Conservation (phyloP, 129 eudicot species). For the Ambrosia trifida region DNA sequence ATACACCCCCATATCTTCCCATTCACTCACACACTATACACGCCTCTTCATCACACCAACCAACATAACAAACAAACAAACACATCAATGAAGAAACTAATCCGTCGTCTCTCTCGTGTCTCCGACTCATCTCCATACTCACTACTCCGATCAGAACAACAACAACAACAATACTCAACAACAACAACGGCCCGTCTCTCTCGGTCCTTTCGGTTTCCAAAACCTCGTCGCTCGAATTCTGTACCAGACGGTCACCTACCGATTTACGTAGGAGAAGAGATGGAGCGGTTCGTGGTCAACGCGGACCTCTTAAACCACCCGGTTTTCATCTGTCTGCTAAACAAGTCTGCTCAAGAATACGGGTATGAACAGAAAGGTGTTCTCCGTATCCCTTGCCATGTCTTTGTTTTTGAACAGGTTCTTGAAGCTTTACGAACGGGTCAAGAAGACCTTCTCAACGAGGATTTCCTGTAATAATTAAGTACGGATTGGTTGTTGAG, state of each 20-base stretch:
- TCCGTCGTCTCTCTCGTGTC: slow-evolving; percentile 75
- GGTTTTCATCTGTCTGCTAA: slow-evolving; percentile 61
- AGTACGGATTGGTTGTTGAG: background rate
- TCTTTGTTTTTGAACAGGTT: slow-evolving; percentile 63
- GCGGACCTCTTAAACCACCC: slow-evolving; percentile 89
- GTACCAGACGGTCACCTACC: slow-evolving; percentile 90
- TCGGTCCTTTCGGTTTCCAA: slow-evolving; percentile 33
- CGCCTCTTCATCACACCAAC: slow-evolving; percentile 13
- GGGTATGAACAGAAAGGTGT: slow-evolving; percentile 92
- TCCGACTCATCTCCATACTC: slow-evolving; percentile 81
- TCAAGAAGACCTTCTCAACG: slow-evolving; percentile 20
- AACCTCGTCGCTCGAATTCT: slow-evolving; percentile 32
- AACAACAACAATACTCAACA: background rate
- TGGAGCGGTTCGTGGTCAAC: slow-evolving; percentile 79
- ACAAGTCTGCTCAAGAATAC: slow-evolving; percentile 87
- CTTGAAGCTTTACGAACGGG: slow-evolving; percentile 65
- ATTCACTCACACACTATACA: slow-evolving; percentile 21
- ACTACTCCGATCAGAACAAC: slow-evolving; percentile 47
- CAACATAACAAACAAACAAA: background rate
- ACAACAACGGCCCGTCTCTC: slow-evolving; percentile 33
- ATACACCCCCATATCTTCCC: slow-evolving; percentile 22
- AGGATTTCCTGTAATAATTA: slow-evolving; percentile 18
- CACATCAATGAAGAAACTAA: slow-evolving; percentile 66
- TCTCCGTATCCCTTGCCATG: slow-evolving; percentile 79
- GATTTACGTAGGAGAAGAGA: slow-evolving; percentile 93